phyloP scores from a whole-genome alignment of 805 yeast species.

The Metschnikowia orientalis region DNA sequence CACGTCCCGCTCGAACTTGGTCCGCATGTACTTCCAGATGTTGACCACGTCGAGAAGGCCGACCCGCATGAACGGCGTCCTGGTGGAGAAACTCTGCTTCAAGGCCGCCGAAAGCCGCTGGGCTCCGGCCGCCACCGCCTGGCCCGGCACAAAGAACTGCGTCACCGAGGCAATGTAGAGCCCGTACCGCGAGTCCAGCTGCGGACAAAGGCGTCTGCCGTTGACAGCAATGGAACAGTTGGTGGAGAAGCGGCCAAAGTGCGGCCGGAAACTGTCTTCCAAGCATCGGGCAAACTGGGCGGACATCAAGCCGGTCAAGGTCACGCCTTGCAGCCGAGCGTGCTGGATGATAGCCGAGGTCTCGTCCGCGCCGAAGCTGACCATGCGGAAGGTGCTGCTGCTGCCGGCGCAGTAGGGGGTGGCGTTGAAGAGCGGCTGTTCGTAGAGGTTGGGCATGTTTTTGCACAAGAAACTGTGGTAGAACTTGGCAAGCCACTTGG shows the following conservation, averaged over 20 bases:
- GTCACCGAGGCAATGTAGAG: slow-evolving; percentile 8
- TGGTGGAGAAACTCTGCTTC: slow-evolving; percentile 1
- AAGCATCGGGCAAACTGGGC: slow-evolving; percentile 5
- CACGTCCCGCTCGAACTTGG: neutral
- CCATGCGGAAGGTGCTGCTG: slow-evolving; percentile 5
- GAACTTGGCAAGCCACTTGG: slow-evolving; percentile 4
- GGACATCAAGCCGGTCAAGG: slow-evolving; percentile 14
- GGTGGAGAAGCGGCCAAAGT: slow-evolving; percentile 7
- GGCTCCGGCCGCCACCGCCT: slow-evolving; percentile 2
- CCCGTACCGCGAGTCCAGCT: slow-evolving; percentile 9
- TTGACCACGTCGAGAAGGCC: slow-evolving; percentile 11
- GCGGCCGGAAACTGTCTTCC: slow-evolving; percentile 5
- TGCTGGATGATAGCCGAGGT: slow-evolving; percentile 4
- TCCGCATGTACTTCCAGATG: slow-evolving; percentile 8
- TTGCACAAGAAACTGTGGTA: slow-evolving; percentile 1
- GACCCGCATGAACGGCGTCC: slow-evolving; percentile 5
- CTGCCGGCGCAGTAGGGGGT: slow-evolving; percentile 9
- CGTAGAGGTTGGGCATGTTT: slow-evolving; percentile 8
- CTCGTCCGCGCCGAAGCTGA: slow-evolving; percentile 7
- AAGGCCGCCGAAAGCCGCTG: slow-evolving; percentile 2
- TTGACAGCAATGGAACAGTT: slow-evolving; percentile 7
- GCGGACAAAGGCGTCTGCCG: slow-evolving; percentile 15
- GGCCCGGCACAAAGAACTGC: slow-evolving; percentile 2
- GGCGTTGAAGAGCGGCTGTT: slow-evolving; percentile 7
- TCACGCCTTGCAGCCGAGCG: slow-evolving; percentile 4